Evolutionary conservation across 1,284 basidiomycete genomes (phyloP).

Genomic region (Phenoliferia sp.): DNA sequence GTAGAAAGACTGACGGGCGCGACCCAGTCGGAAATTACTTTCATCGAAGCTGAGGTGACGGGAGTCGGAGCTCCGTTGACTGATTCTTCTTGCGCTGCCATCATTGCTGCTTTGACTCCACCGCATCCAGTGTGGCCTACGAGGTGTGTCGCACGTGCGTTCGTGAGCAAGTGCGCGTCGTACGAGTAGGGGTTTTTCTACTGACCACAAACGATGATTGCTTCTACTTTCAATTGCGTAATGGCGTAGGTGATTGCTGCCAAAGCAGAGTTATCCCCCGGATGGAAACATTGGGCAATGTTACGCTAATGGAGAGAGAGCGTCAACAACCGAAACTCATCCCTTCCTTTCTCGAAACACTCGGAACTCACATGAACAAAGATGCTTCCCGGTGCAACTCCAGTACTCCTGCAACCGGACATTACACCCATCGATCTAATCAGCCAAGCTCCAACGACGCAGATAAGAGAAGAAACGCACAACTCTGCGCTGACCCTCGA

Average conservation of each 20-base stretch:
- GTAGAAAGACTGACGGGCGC: slow-evolving; percentile 16
- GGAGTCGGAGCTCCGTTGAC: slow-evolving; percentile 2
- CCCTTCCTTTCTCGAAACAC: background rate
- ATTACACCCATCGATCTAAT: no score
- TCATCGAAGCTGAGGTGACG: slow-evolving; percentile 10
- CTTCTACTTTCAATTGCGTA: slow-evolving; percentile 68
- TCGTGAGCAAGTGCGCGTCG: slow-evolving; percentile 5
- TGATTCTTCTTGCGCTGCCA: slow-evolving; percentile 24
- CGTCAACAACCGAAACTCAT: background rate
- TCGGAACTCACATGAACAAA: slow-evolving; percentile 28
- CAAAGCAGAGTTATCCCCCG: slow-evolving; percentile 68
- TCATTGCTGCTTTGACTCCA: slow-evolving; percentile 43
- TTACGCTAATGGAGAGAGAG: slow-evolving; percentile 36
- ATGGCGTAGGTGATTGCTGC: slow-evolving; percentile 80
- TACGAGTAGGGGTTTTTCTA: slow-evolving; percentile 1
- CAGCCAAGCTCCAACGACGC: background rate
- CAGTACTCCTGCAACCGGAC: slow-evolving; percentile 18
- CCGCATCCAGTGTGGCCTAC: slow-evolving; percentile 45
- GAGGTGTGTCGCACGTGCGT: background rate
- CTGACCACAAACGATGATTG: slow-evolving; percentile 46
- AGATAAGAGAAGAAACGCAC: slow-evolving; percentile 4
- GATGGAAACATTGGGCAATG: slow-evolving; percentile 55
- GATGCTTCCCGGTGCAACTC: slow-evolving; percentile 32
- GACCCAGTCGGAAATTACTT: slow-evolving; percentile 28
- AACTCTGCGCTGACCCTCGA: slow-evolving; percentile 56